These are phyloP conservation scores for Dryas drummondii DNA, from an alignment of 306 rosid genomes.

Conservation along the genomic window DNA sequence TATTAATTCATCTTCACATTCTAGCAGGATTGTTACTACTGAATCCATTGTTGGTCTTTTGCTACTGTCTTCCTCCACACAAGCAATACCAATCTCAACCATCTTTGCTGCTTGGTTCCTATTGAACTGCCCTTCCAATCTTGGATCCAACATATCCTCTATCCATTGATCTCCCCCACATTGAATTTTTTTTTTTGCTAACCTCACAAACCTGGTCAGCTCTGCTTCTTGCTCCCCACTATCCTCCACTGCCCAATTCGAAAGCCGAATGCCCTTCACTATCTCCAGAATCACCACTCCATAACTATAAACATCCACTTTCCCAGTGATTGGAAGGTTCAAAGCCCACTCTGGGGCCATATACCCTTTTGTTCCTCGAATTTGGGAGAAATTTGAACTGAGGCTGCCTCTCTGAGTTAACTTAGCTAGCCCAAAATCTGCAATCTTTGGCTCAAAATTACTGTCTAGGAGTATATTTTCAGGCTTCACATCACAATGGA, in stretches of 20 bases:
- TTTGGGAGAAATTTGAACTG: conserved; percentile 22
- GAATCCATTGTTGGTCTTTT: conserved; percentile 15
- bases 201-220: conserved; percentile 11
- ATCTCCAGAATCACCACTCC: conserved; percentile 57
- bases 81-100: conserved; percentile 17
- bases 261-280: conserved; percentile 30
- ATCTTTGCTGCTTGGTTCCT: conserved; percentile 13
- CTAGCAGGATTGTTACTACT: neutral
- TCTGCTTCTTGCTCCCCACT: conserved; percentile 17
- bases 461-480: conserved; percentile 51
- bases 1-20: conserved; percentile 2
- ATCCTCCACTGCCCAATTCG: conserved; percentile 8
- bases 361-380: conserved; percentile 52
- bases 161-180: neutral
- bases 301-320: conserved; percentile 57
- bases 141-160: conserved; percentile 17
- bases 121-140: neutral
- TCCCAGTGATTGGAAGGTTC: conserved; percentile 48
- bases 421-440: conserved; percentile 57
- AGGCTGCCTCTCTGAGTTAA: conserved; percentile 32
- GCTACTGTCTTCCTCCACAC: conserved; percentile 13
- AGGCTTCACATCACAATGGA: conserved; percentile 67
- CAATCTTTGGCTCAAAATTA: conserved; percentile 49
- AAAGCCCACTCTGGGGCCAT: conserved; percentile 67
- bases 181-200: neutral